phyloP scores from a whole-genome alignment of 371 early-diverging fungal species.

The Synchytrium microbalum region DNA sequence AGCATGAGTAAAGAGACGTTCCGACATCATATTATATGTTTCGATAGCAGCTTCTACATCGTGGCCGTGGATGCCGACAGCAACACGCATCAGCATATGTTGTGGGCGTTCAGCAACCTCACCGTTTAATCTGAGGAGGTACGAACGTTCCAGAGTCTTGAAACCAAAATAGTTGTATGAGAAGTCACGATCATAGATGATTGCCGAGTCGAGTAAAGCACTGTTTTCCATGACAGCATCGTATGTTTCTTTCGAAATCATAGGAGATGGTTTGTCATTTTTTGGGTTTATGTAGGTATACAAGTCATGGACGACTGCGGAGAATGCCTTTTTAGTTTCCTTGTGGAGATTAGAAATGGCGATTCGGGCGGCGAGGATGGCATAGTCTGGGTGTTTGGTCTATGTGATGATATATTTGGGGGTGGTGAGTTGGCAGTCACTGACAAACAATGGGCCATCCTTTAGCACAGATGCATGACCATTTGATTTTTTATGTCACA shows the following conservation, averaged over 20 bases:
- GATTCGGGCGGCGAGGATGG: conserved; percentile 93
- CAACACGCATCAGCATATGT: conserved; percentile 98
- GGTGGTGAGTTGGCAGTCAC: no score
- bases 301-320: conserved; percentile 79
- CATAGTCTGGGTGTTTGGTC: conserved; percentile 97
- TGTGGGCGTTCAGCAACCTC: conserved; percentile 94
- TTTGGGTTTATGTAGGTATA: conserved; percentile 85
- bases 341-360: conserved; percentile 97
- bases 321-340: conserved; percentile 90
- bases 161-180: conserved; percentile 98
- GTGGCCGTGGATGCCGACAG: conserved; percentile 95
- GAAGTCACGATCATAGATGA: conserved; percentile 94
- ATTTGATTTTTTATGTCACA: no score
- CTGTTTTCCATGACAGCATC: conserved; percentile 64
- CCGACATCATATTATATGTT: conserved; percentile 94
- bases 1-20: conserved; percentile 96
- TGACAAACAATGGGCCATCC: no score
- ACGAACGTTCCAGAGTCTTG: conserved; percentile 96
- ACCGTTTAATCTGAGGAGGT: conserved; percentile 82
- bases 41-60: conserved; percentile 91
- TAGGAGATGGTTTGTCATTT: conserved; percentile 71
- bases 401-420: conserved; percentile 6
- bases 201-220: conserved; percentile 80
- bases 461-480: no score
- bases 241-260: conserved; percentile 77